phyloP scores from a whole-genome alignment of 2,329 filamentous ascomycete genomes.

The Xylaria hypoxylon region DNA sequence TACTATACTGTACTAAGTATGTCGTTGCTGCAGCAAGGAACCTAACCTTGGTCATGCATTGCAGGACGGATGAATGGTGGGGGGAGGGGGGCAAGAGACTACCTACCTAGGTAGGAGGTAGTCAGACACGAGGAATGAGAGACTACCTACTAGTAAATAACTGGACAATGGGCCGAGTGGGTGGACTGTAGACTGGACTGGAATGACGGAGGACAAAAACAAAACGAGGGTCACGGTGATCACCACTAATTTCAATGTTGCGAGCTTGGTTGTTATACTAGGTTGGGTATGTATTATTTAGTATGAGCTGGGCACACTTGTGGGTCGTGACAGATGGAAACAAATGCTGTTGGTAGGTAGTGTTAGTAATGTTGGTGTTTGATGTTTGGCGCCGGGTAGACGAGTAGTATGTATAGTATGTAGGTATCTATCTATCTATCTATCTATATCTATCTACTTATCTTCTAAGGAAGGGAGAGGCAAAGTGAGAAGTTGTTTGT shows the following conservation, averaged over 20 bases:
- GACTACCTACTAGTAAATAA: constrained; percentile 15
- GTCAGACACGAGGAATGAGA: constrained; percentile 14
- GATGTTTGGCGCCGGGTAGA: background rate
- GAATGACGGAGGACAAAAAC: background rate
- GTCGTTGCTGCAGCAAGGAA: constrained; percentile 32
- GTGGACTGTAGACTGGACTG: background rate
- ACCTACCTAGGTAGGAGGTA: too few species aligned
- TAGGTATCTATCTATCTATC: background rate
- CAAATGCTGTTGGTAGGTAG: background rate
- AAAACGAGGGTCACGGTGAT: background rate
- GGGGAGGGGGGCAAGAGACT: constrained; percentile 21
- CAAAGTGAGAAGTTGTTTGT: background rate
- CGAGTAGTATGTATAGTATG: too few species aligned
- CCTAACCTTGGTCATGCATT: constrained; percentile 36
- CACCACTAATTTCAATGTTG: constrained; percentile 11
- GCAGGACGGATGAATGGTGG: constrained; percentile 31
- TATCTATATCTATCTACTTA: background rate
- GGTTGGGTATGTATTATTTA: too few species aligned
- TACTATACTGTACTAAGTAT: background rate
- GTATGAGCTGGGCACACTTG: constrained; percentile 1
- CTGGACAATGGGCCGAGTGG: constrained; percentile 19
- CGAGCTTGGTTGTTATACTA: background rate
- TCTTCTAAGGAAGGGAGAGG: too few species aligned
- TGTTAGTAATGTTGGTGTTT: background rate
- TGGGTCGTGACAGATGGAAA: constrained; percentile 17